Conservation (phyloP, 805 yeast genomes). For the Spathaspora girioi region DNA sequence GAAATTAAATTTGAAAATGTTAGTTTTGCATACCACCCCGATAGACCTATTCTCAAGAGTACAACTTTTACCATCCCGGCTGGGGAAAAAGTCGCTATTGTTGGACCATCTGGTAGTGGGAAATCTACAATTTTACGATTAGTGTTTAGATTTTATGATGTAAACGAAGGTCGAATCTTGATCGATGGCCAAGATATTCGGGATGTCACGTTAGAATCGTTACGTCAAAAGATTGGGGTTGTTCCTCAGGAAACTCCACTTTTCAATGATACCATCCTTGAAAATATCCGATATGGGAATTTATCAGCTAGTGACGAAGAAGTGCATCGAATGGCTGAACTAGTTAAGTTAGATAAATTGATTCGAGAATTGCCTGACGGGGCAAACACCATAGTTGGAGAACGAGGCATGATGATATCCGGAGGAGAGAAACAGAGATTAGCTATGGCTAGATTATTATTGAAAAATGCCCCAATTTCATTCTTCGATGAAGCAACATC, state of each 20-base stretch:
- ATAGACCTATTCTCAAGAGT: conserved; percentile 77
- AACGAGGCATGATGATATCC: conserved; percentile 96
- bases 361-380: conserved; percentile 80
- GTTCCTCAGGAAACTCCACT: conserved; percentile 98
- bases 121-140: conserved; percentile 84
- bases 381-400: conserved; percentile 84
- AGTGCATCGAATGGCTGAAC: conserved; percentile 56
- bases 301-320: conserved; percentile 71
- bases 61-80: conserved; percentile 85
- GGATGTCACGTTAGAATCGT: conserved; percentile 67
- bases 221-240: conserved; percentile 76
- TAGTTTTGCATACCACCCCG: conserved; percentile 87
- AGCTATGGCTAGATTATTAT: conserved; percentile 86
- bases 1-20: conserved; percentile 89
- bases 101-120: conserved; percentile 96
- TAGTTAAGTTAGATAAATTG: conserved; percentile 66
- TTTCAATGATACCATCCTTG: conserved; percentile 84
- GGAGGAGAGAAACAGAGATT: conserved; percentile 98
- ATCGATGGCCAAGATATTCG: conserved; percentile 88
- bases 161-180: conserved; percentile 67
- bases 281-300: conserved; percentile 84
- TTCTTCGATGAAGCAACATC: conserved; percentile 97
- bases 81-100: conserved; percentile 88
- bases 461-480: conserved; percentile 83
- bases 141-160: conserved; percentile 88